Evolutionary conservation across 176 grass and related monocot species (phyloP).

Genomic region (Triticum monococcum): DNA sequence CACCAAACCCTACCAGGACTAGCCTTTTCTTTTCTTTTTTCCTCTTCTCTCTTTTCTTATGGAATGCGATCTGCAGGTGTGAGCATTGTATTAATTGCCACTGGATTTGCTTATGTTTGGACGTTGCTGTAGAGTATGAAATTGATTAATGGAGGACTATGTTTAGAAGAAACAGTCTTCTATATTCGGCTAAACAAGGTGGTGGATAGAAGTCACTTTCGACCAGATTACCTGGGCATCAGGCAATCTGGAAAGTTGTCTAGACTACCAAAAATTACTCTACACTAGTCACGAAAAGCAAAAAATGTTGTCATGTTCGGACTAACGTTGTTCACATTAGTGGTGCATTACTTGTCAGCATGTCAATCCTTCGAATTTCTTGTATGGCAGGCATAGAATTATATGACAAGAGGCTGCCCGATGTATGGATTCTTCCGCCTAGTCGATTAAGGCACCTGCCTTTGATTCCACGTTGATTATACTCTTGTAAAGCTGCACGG

Average conservation of each 20-base stretch:
- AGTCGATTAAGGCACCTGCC: no score
- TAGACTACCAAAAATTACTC: neutral
- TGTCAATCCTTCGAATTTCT: neutral
- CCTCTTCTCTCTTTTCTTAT: neutral
- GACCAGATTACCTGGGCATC: slow-evolving; percentile 13
- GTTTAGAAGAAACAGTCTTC: neutral
- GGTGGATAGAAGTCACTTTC: slow-evolving; percentile 18
- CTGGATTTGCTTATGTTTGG: slow-evolving; percentile 5
- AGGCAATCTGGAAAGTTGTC: slow-evolving; percentile 1
- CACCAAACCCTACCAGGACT: neutral
- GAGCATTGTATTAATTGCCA: neutral
- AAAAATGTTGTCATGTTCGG: neutral
- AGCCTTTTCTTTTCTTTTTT: neutral
- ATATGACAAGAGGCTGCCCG: neutral
- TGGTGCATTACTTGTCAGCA: neutral
- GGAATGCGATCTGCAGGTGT: neutral
- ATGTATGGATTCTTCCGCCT: no score
- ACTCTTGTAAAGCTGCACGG: no score
- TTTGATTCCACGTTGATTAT: no score
- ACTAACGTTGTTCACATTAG: neutral
- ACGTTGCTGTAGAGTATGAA: slow-evolving; percentile 5
- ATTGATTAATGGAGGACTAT: neutral
- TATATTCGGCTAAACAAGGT: slow-evolving; percentile 11
- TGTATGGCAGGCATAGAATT: neutral
- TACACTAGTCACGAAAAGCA: neutral